Percentiles rank a stretch among this genome's conserved stretches.
Conservation (phyloP, 306 rosid genomes). For the Styphnolobium japonicum region DNA sequence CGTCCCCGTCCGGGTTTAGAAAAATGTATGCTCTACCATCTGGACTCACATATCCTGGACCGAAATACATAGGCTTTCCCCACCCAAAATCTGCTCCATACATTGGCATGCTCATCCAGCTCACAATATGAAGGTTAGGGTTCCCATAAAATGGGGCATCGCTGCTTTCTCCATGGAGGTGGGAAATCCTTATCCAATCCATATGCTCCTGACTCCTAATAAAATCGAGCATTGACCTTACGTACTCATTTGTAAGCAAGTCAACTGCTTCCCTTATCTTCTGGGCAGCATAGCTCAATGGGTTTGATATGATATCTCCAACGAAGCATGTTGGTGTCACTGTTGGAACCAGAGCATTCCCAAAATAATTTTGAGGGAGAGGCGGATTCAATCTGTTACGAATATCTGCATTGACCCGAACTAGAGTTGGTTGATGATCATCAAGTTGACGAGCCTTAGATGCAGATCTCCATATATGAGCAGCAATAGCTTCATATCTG, state of each 20-base stretch:
- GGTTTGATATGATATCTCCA: no score
- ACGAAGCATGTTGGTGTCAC: neutral
- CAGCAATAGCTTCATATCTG: no score
- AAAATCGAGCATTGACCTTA: neutral
- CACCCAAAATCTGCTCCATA: neutral
- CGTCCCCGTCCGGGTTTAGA: neutral
- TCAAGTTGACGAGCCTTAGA: neutral
- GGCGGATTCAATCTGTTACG: neutral
- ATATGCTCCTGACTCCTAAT: neutral
- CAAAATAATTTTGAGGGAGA: neutral
- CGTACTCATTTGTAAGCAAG: neutral
- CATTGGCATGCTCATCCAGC: neutral
- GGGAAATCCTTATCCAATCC: neutral
- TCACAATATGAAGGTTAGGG: neutral
- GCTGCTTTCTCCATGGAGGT: neutral
- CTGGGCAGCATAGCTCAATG: neutral
- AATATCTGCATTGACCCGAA: neutral
- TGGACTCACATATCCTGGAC: neutral
- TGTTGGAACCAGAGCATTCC: neutral
- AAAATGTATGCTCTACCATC: neutral
- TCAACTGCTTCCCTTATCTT: neutral
- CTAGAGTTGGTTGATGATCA: neutral
- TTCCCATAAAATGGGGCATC: neutral
- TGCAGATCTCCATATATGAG: neutral
- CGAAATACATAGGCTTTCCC: neutral